Evolutionary conservation across 176 grass and related monocot genomes (phyloP), one percentile per base, ranked within the genome.

Genomic region (Secale cereale): DNA sequence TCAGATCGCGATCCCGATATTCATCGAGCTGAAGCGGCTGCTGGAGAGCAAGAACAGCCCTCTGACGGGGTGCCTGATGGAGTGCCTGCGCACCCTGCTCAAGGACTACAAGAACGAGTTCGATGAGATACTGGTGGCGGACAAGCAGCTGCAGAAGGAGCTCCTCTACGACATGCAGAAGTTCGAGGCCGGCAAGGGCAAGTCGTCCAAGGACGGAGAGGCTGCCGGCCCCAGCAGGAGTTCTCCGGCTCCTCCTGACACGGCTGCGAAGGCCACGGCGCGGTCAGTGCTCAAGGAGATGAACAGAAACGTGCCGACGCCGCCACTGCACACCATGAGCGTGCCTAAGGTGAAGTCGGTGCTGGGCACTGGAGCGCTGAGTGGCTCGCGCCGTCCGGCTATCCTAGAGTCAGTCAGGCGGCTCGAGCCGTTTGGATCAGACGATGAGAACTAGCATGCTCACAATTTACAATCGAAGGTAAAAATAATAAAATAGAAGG

Each of bases 41-140:
- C 87, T 98, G 50, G 89, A 95, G 89, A 90, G 87, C 87, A 91
- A 90, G 83, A 98, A 95, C 81, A 95, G 87, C 81, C 91, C 91
- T 2, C 93, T 98, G 78, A 90, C 86, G 1, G 93, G 96, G 25
- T 98, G 93, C 59, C 87, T 98, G 9, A 95, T 95, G 96, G 96
- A 98, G 41, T 98, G 93, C 81, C 74, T 98, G 19, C 83, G 82
- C 0, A n/a, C 85, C 19, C 89, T 98, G 65, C 88, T 98, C 23
- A 95, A 95, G 90, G 96, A 95, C 83, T 98, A 90, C 88, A 98
- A 95, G 90, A 95, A 87, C 23, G 93, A 98, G 89, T 89, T 98
- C 4, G 96, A 98, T 8, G 96, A 98, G 80, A 98, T 98, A 46
- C 71, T 98, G 72, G 93, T 98, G 63, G 93, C 91, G 0, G 96